Evolutionary conservation across 495 filamentous ascomycete species (phyloP).

Genomic region (Aspergillus sparsus): DNA sequence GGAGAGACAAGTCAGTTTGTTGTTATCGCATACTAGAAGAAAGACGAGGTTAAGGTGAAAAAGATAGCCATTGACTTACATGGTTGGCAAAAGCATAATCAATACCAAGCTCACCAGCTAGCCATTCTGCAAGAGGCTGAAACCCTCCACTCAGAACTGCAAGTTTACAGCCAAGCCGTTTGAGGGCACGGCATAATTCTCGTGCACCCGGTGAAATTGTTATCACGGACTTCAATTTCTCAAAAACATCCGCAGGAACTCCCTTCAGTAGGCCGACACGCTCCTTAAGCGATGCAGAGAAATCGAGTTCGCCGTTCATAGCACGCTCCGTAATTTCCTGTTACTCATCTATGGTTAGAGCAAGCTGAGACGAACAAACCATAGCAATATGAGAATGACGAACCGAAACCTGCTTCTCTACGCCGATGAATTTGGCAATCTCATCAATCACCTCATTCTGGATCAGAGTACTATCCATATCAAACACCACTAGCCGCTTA

Average conservation of each 20-base stretch:
- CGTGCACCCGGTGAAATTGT: conserved; percentile 79
- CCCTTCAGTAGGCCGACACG: conserved; percentile 80
- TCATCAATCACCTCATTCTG: conserved; percentile 96
- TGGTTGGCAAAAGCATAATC: conserved; percentile 88
- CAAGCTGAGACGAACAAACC: conserved; percentile 31
- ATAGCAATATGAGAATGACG: conserved; percentile 20
- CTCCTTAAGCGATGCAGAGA: conserved; percentile 74
- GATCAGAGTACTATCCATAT: conserved; percentile 97
- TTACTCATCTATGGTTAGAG: conserved; percentile 14
- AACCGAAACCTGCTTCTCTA: conserved; percentile 66
- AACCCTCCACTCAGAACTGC: conserved; percentile 94
- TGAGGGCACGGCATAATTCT: conserved; percentile 70
- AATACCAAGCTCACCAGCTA: conserved; percentile 75
- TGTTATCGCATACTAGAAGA: neutral
- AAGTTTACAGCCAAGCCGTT: conserved; percentile 74
- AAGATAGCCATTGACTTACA: conserved; percentile 38
- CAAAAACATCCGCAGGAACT: conserved; percentile 76
- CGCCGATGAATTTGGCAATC: conserved; percentile 77
- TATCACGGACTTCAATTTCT: conserved; percentile 67
- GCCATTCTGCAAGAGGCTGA: conserved; percentile 81
- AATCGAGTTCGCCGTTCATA: conserved; percentile 97
- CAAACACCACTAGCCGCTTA: conserved; percentile 85
- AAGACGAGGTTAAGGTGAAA: neutral
- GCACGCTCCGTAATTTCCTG: conserved; percentile 82
- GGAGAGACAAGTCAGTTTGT: no score